A percentile compares a stretch with the other conserved stretches of the same genome.
Conservation (phyloP, 371 early-diverging fungal species). For the Fennellomyces sp. region DNA sequence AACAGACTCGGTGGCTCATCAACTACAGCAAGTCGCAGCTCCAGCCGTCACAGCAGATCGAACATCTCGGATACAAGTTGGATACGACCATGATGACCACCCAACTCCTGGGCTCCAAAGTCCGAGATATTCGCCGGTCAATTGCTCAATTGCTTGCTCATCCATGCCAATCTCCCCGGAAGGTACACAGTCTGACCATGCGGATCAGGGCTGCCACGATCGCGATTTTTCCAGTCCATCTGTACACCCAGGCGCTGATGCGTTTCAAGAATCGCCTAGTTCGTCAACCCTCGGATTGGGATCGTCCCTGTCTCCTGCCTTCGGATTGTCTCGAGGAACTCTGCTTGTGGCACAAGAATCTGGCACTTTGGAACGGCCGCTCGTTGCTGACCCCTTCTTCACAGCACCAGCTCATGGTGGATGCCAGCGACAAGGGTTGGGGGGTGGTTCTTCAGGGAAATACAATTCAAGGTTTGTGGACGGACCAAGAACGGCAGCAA, state of each 20-base stretch:
- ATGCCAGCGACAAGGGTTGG: constrained; percentile 25
- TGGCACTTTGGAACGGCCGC: constrained; percentile 11
- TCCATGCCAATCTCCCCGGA: constrained; percentile 1
- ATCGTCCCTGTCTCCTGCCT: background rate
- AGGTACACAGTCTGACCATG: constrained; percentile 19
- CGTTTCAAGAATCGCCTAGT: constrained; percentile 2
- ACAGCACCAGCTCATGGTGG: constrained; percentile 9
- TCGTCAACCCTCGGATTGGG: background rate
- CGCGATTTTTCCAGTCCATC: constrained; percentile 26
- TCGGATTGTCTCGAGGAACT: constrained; percentile 15
- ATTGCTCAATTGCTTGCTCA: background rate
- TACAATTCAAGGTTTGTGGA: constrained; percentile 9
- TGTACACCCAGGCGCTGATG: constrained; percentile 4
- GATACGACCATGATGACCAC: constrained; percentile 14
- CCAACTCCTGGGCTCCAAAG: constrained; percentile 4
- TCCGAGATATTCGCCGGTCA: constrained; percentile 10
- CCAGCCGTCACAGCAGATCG: constrained; percentile 10
- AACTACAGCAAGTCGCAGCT: constrained; percentile 20
- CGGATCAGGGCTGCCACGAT: constrained; percentile 20
- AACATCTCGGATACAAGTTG: constrained; percentile 23
- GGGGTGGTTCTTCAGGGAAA: background rate
- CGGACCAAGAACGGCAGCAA: constrained; percentile 1
- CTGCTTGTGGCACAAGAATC: constrained; percentile 6
- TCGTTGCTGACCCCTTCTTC: constrained; percentile 2
- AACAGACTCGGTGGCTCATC: too few relatives aligned